A percentile compares a stretch with the other conserved stretches of the same genome.
These are phyloP conservation scores for Boletus fagicola DNA, from an alignment of 768 basidiomycete species.

Conservation along the genomic window DNA sequence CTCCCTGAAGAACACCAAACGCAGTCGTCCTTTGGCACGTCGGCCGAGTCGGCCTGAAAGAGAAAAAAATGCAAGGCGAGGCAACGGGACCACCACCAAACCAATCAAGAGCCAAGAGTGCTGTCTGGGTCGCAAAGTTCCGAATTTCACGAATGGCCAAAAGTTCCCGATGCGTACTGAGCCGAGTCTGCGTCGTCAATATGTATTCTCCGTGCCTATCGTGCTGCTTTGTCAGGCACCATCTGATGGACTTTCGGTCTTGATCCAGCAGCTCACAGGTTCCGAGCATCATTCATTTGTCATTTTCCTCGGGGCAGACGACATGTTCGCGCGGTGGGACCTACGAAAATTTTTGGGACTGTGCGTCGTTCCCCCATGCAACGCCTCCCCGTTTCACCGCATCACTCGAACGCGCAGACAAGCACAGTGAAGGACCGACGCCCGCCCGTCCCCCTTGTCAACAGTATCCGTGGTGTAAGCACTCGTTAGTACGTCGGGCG, in stretches of 20 bases:
- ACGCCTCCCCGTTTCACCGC: not conserved
- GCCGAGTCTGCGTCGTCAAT: not conserved
- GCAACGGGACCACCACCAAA: no score
- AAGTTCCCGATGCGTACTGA: not conserved
- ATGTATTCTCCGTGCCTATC: not conserved
- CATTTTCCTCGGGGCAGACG: not conserved
- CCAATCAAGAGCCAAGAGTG: not conserved
- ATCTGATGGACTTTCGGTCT: not conserved
- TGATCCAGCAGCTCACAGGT: not conserved
- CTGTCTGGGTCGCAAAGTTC: not conserved
- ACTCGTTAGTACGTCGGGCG: not conserved
- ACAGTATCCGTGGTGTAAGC: not conserved
- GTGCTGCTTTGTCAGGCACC: constrained; percentile 1
- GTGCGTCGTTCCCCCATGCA: not conserved
- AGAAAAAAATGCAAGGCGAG: not conserved
- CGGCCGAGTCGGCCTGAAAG: not conserved
- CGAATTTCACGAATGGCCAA: not conserved
- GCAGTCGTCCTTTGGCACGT: no score
- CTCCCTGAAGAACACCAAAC: not conserved
- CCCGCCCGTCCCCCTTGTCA: no score
- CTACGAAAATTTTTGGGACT: not conserved
- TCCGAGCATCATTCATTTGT: not conserved
- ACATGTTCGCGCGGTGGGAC: not conserved
- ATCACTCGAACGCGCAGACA: not conserved
- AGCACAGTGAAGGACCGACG: not conserved